Conservation (phyloP, 2,329 filamentous ascomycete species). For the Phialophora tarda region DNA sequence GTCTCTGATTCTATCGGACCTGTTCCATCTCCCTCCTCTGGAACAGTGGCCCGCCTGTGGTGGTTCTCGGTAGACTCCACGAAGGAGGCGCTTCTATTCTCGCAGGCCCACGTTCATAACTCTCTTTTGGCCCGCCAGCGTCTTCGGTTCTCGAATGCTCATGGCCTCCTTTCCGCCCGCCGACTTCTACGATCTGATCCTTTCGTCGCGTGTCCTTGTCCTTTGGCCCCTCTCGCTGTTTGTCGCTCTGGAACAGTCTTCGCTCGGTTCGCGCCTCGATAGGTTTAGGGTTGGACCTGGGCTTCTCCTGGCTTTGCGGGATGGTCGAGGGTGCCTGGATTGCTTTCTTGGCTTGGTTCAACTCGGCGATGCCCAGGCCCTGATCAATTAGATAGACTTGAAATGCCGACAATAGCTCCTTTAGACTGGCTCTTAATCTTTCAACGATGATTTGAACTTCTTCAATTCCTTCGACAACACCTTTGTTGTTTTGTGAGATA, state of each 20-base stretch:
- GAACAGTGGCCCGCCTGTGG: constrained; percentile 14
- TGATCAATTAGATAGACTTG: constrained; percentile 74
- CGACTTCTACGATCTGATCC: background rate
- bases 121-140: background rate
- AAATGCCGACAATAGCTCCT: constrained; percentile 71
- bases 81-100: constrained; percentile 6
- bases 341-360: constrained; percentile 74
- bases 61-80: constrained; percentile 9
- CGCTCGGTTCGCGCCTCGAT: constrained; percentile 15
- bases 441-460: constrained; percentile 75
- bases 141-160: background rate
- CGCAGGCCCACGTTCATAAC: background rate
- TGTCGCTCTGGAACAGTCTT: constrained; percentile 23
- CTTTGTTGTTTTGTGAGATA: constrained; percentile 62
- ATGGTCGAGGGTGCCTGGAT: constrained; percentile 39
- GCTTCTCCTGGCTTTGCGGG: constrained; percentile 16
- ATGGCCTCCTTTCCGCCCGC: background rate
- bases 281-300: constrained; percentile 4
- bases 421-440: constrained; percentile 68
- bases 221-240: constrained; percentile 3
- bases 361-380: constrained; percentile 71
- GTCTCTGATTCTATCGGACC: constrained; percentile 21
- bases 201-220: background rate
- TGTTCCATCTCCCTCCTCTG: constrained; percentile 36
- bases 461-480: constrained; percentile 43